Base-by-base conservation (phyloP, 306 rosid species). In the Quercus variabilis region DNA sequence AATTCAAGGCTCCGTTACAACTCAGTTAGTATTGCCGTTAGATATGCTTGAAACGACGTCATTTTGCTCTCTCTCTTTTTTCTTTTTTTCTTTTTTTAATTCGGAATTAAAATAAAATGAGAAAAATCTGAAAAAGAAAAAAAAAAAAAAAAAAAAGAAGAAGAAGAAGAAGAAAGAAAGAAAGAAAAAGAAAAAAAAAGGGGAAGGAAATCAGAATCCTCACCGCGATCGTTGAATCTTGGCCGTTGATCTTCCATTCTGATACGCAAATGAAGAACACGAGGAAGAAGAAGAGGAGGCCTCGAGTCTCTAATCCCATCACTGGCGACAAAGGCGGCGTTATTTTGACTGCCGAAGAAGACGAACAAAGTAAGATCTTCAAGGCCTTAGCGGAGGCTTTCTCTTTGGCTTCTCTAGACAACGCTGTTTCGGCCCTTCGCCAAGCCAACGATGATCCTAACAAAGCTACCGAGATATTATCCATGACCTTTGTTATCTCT, bases 201-300 rank as follows among this genome's bases (percentile, higher is more conserved):
- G n/a, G n/a, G n/a, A n/a, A n/a, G n/a, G n/a, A n/a, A 12, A 60
- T 60, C 67, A 10, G 67, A 21, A 60, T 60, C 67, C 6, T 60
- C 67, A 19, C 52, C 28, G 17, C 1, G 52, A 67, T 67, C n/a
- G n/a, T n/a, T n/a, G n/a, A n/a, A n/a, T n/a, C n/a, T n/a, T n/a
- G n/a, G n/a, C n/a, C 72, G 19, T 35, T 49, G 73, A 77, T 87
- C 87, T 56, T 30, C 9, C 60, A 62, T 55, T 3, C 11, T 38
- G 69, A 4, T 74, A 5, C 69, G 1, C 55, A 21, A 3, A 94
- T 94, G 99, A 94, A 87, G 87, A 91, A 85, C 82, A 18, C 81
- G 9, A 80, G 71, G 77, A 85, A 57, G 86, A 88, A 81, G 88
- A 94, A 82, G 88, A 89, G 69, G 80, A 76, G 83, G 18, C 68